phyloP scores from a whole-genome alignment of 2,329 filamentous ascomycete genomes.

The Phialophora macrospora region DNA sequence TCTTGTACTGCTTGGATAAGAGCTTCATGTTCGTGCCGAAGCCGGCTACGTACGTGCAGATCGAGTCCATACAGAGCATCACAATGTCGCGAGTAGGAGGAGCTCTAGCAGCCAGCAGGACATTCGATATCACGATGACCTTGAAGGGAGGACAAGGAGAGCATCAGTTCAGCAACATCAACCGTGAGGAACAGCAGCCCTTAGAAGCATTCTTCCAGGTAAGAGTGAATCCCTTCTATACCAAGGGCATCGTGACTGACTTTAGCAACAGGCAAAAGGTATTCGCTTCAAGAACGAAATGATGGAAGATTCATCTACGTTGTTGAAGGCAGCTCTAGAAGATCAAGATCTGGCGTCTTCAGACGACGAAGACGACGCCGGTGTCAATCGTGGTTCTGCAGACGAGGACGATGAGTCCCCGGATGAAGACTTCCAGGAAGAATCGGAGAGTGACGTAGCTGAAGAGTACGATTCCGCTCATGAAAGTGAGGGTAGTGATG shows the following conservation, averaged over 20 bases:
- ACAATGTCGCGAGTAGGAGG: slow-evolving; percentile 96
- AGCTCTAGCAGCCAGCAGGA: slow-evolving; percentile 88
- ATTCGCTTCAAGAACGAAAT: slow-evolving; percentile 99
- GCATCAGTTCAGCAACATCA: slow-evolving; percentile 98
- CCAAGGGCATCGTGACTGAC: slow-evolving; percentile 6
- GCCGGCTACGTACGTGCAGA: slow-evolving; percentile 93
- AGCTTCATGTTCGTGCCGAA: slow-evolving; percentile 99
- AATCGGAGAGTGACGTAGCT: slow-evolving; percentile 91
- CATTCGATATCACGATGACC: slow-evolving; percentile 93
- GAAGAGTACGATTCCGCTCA: slow-evolving; percentile 95
- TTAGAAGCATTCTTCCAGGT: slow-evolving; percentile 94
- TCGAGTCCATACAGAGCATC: slow-evolving; percentile 88
- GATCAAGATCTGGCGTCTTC: slow-evolving; percentile 72
- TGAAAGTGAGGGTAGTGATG: slow-evolving; percentile 77
- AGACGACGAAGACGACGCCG: slow-evolving; percentile 48
- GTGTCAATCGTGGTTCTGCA: slow-evolving; percentile 72
- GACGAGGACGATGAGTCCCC: slow-evolving; percentile 95
- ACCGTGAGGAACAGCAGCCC: slow-evolving; percentile 93
- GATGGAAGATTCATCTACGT: slow-evolving; percentile 75
- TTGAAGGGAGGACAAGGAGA: slow-evolving; percentile 86
- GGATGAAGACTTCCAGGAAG: slow-evolving; percentile 93
- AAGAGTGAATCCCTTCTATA: slow-evolving; percentile 1
- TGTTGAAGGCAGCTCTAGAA: slow-evolving; percentile 79
- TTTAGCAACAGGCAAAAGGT: slow-evolving; percentile 67
- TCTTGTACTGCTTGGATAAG: slow-evolving; percentile 95